Conservation (phyloP, 2,329 filamentous ascomycete genomes). For the Trichoderma sp. region DNA sequence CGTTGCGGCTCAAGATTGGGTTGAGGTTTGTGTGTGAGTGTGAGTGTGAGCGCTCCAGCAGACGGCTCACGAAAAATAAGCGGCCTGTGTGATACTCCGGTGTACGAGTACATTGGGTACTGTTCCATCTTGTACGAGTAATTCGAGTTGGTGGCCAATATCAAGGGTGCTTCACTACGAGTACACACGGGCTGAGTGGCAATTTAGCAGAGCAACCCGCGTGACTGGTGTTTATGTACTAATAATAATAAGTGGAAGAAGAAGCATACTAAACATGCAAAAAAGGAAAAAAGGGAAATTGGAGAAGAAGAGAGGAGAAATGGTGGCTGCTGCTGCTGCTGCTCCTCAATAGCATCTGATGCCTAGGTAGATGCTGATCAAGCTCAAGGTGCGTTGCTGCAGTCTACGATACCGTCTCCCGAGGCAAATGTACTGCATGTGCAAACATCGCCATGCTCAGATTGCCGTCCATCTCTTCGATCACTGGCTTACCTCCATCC, state of each 20-base stretch:
- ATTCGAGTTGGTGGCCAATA: neutral
- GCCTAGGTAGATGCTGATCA: neutral
- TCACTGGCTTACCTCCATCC: neutral
- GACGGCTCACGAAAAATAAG: neutral
- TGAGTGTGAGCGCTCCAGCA: neutral
- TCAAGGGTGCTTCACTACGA: neutral
- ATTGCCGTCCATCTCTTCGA: neutral
- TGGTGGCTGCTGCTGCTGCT: neutral
- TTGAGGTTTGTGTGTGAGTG: neutral
- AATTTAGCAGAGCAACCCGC: neutral
- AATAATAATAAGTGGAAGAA: neutral
- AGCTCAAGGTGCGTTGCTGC: neutral
- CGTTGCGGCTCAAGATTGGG: neutral
- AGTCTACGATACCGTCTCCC: neutral
- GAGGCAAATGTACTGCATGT: neutral
- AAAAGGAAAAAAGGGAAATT: neutral
- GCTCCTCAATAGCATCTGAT: neutral
- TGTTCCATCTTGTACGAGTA: neutral
- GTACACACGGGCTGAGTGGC: neutral
- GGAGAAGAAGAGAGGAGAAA: neutral
- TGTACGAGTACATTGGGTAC: neutral
- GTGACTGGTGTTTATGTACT: neutral
- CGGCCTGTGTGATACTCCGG: neutral
- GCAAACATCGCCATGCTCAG: neutral
- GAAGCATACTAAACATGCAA: neutral